Evolutionary conservation across 495 filamentous ascomycete species (phyloP), one percentile per base, ranked within the genome.

Genomic region (Penicillium maclennaniae): DNA sequence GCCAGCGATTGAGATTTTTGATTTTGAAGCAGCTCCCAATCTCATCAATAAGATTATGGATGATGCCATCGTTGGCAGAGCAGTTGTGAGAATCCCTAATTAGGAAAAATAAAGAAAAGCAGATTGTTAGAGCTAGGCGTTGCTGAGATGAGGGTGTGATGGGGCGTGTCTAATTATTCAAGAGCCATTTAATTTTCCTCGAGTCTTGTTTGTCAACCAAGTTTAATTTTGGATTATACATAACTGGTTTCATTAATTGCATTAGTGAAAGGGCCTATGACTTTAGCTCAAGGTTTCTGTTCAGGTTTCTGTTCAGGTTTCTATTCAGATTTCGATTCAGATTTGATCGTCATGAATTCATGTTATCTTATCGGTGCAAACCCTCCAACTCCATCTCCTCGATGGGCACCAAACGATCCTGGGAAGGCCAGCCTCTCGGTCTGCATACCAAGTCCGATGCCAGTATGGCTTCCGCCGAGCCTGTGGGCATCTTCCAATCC

Each of bases 331-430:
- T n/a, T n/a, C n/a, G n/a, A n/a, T n/a, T n/a, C n/a, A 23, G 23
- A 5, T 23, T 23, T 23, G 10, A 34, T 34, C 31, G 31, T 34
- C 31, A 34, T 34, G 15, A 34, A 34, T 34, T 12, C 41, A 23
- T 38, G 42, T 49, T 51, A 59, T 57, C 56, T 59, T 62, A 60
- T 63, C 60, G 55, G 25, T 16, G 49, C 52, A 45, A 51, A 31
- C 37, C 42, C 44, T 54, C 51, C 27, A 45, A 51, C 43, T 51
- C 39, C 38, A 52, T 38, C 49, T 49, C 20, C 26, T 44, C 43
- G 27, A 64, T 67, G 63, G 79, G 78, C 44, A 70, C 78, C 39
- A 87, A 86, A 71, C 73, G 83, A 60, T 79, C 83, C 62, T 72
- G 81, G 66, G 78, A 82, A 56, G 83, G 83, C 31, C 77, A 83